A percentile compares a stretch with the other conserved stretches of the same genome.
Evolutionary conservation across 2,329 filamentous ascomycete genomes (phyloP).

Genomic region (Xylaria sp.): DNA sequence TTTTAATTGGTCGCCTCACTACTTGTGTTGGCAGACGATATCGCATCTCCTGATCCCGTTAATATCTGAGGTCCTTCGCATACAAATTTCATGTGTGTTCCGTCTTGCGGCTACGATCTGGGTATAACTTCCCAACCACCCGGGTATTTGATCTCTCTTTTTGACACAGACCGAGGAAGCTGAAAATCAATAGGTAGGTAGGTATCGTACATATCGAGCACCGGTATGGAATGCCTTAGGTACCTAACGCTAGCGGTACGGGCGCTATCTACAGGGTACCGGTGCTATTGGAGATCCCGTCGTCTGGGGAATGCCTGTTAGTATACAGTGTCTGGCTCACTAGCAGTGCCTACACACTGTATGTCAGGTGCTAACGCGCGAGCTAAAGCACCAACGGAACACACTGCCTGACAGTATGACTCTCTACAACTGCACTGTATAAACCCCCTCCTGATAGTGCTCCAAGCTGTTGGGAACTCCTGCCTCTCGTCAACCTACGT

Average conservation of each 20-base stretch:
- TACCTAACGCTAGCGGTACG: too few species aligned
- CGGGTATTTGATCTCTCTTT: neutral
- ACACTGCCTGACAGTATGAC: neutral
- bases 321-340: neutral
- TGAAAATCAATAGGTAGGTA: too few species aligned
- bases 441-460: neutral
- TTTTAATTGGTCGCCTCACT: conserved; percentile 26
- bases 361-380: neutral
- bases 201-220: too few species aligned
- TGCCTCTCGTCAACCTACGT: neutral
- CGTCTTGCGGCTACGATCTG: conserved; percentile 13
- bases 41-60: neutral
- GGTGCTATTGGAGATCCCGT: too few species aligned
- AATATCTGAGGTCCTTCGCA: too few species aligned
- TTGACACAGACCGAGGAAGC: too few species aligned
- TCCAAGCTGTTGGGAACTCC: neutral
- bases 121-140: neutral
- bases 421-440: neutral
- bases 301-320: neutral
- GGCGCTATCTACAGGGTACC: too few species aligned
- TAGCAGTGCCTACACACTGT: neutral
- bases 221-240: too few species aligned
- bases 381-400: neutral
- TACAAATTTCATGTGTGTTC: conserved; percentile 4
- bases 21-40: conserved; percentile 16